phyloP scores from a whole-genome alignment of 2,329 filamentous ascomycete genomes.

The Calonectria multiphialidica region DNA sequence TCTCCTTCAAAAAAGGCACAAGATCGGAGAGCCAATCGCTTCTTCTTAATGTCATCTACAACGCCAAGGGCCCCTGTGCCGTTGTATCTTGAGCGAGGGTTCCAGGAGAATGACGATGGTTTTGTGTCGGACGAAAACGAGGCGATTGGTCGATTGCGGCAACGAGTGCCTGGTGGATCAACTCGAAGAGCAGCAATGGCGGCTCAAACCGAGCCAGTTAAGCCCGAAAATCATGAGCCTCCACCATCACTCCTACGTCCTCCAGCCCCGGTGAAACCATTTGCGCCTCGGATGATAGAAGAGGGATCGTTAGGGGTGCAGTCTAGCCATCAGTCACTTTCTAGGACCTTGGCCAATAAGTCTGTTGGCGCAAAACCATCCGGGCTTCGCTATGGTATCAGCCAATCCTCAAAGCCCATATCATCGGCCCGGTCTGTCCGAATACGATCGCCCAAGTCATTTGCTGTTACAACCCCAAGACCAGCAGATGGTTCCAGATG shows the following conservation, averaged over 20 bases:
- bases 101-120: slow-evolving; percentile 39
- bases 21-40: slow-evolving; percentile 33
- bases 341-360: slow-evolving; percentile 27
- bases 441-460: slow-evolving; percentile 38
- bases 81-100: slow-evolving; percentile 55
- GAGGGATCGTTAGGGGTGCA: slow-evolving; percentile 23
- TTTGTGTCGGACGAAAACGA: slow-evolving; percentile 4
- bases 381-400: slow-evolving; percentile 26
- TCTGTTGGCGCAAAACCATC: slow-evolving; percentile 35
- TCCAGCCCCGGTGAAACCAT: slow-evolving; percentile 16
- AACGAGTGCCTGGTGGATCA: slow-evolving; percentile 21
- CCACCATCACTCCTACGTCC: slow-evolving; percentile 14
- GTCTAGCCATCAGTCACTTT: slow-evolving; percentile 19
- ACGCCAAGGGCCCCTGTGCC: slow-evolving; percentile 58
- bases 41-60: slow-evolving; percentile 51
- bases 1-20: slow-evolving; percentile 38
- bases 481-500: slow-evolving; percentile 15
- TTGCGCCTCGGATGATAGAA: slow-evolving; percentile 22
- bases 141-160: slow-evolving; percentile 1
- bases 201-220: slow-evolving; percentile 1
- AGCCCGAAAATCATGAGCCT: slow-evolving; percentile 8
- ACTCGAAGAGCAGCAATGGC: slow-evolving; percentile 1
- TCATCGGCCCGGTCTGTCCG: slow-evolving; percentile 39
- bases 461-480: slow-evolving; percentile 27
- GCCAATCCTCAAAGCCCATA: slow-evolving; percentile 21